Evolutionary conservation across 179 eudicot genomes (phyloP), one percentile per base, ranked within the genome.

Genomic region (Heliamphora pulchella): DNA sequence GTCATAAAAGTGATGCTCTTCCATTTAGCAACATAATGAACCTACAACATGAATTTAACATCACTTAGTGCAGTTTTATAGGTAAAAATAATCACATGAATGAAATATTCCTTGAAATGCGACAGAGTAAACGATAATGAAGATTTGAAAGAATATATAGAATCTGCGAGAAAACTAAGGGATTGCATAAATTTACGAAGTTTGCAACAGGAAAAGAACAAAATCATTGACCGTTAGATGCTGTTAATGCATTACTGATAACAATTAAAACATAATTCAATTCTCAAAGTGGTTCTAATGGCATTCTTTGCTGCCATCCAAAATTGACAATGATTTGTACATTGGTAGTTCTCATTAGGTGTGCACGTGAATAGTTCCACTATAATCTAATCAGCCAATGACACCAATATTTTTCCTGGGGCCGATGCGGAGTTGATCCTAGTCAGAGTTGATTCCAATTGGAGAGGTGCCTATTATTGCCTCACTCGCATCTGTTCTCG

Each of bases 21-120:
- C 98, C 98, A 95, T 86, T 93, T 93, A 75, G 98, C 97, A 75
- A 95, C 98, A 86, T 95, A 95, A 83, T 95, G 97, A 22, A 95
- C 92, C 97, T 92, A 84, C 85, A 86, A 20, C 13, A 71, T 43
- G 62, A 73, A 22, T 66, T 59, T 68, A 10, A 50, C 63, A 78
- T 51, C 76, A 82, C 58, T 63, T 77, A 76, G 63, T 76, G 63
- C 50, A 64, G 50, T 15, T 67, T 57, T 15, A 22, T 67, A 71
- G 9, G 48, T 22, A 47, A 55, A 74, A 75, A 15, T 58, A 13
- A 75, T 63, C 47, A 6, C 14, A 44, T 3, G 17, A 72, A 73
- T 7, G 9, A 39, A 41, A 73, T n/a, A 50, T 41, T 39, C 8
- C 17, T 39, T 1, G 41, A 11, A 55, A 58, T 39, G 41, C 7